Evolutionary conservation across 371 early-diverging fungal species (phyloP).

Genomic region (Mortierella sp.): DNA sequence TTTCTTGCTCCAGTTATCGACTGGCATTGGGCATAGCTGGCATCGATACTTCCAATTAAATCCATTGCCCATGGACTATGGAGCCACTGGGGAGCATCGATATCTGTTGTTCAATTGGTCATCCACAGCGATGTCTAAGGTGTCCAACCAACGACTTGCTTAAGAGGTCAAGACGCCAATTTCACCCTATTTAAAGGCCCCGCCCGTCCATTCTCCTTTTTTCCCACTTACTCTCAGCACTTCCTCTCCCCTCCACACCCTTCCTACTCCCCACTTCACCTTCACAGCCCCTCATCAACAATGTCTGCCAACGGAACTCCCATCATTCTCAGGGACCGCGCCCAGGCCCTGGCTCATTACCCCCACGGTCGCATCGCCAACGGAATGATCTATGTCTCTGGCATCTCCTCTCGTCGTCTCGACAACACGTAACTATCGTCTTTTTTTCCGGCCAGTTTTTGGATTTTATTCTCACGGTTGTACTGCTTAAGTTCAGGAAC

Average conservation of each 20-base stretch:
- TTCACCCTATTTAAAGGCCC: neutral
- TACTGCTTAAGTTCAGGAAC: too few species aligned
- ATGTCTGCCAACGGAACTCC: constrained; percentile 62
- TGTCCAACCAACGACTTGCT: neutral
- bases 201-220: neutral
- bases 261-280: neutral
- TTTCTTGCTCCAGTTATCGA: too few species aligned
- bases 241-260: neutral
- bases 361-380: constrained; percentile 72
- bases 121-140: neutral
- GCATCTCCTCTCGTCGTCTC: constrained; percentile 68
- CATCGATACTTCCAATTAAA: too few species aligned
- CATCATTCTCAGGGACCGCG: constrained; percentile 64
- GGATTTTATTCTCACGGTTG: neutral
- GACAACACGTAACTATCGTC: constrained; percentile 69
- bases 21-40: too few species aligned
- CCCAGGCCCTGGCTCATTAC: constrained; percentile 75
- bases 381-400: constrained; percentile 72
- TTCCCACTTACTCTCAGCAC: neutral
- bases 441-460: constrained; percentile 13
- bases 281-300: neutral
- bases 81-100: too few species aligned
- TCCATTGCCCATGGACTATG: too few species aligned
- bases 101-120: neutral
- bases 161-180: neutral